Percentiles rank a stretch among this genome's conserved stretches.
Evolutionary conservation across 768 basidiomycete genomes (phyloP).

Genomic region (Dentipellis fragilis): DNA sequence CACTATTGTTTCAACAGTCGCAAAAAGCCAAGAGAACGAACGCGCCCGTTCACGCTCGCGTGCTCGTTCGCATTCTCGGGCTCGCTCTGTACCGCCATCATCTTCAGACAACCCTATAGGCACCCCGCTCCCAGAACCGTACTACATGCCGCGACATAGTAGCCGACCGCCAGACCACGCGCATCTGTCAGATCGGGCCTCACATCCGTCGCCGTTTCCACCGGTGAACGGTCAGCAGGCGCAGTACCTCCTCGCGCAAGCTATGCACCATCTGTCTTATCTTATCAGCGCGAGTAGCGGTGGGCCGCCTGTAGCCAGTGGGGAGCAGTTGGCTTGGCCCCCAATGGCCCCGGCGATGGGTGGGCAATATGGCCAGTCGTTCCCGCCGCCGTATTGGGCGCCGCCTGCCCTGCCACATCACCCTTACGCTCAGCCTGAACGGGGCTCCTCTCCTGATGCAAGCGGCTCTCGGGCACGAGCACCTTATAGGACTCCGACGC

Average conservation of each 20-base stretch:
- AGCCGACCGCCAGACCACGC: neutral
- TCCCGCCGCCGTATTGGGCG: neutral
- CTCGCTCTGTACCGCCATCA: no score
- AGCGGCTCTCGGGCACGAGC: neutral
- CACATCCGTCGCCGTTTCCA: neutral
- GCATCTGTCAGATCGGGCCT: neutral
- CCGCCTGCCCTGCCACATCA: neutral
- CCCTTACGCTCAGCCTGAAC: neutral
- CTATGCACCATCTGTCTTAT: constrained; percentile 32
- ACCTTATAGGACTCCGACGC: constrained; percentile 27
- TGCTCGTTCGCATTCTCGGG: no score
- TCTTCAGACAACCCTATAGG: no score
- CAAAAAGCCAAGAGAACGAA: no score
- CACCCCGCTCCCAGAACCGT: no score
- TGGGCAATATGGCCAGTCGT: constrained; percentile 6
- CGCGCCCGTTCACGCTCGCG: no score
- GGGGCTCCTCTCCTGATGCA: neutral
- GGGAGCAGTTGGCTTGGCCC: constrained; percentile 7
- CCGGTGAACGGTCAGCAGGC: constrained; percentile 15
- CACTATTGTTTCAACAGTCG: no score
- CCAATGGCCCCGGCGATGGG: constrained; percentile 10
- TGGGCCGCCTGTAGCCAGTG: constrained; percentile 5
- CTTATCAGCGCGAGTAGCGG: constrained; percentile 22
- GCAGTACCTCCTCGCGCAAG: constrained; percentile 28
- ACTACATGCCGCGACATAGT: neutral